Conservation (phyloP, 495 filamentous ascomycete species). For the Xylaria telfairii region DNA sequence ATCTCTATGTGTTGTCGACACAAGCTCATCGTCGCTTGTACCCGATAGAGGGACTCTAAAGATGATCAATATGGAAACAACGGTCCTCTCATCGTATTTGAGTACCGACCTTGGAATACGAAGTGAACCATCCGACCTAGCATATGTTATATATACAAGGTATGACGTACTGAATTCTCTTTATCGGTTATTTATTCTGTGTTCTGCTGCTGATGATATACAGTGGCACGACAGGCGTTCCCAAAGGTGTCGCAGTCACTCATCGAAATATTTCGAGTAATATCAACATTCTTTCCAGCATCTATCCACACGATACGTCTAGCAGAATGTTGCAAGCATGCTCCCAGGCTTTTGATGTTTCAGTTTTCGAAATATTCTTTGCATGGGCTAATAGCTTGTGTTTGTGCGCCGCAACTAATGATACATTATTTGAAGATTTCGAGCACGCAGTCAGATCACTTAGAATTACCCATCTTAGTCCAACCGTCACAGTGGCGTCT, state of each 20-base stretch:
- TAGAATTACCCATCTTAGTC: conserved; percentile 72
- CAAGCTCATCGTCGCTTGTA: conserved; percentile 25
- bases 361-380: conserved; percentile 83
- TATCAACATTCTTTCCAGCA: conserved; percentile 60
- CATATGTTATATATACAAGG: conserved; percentile 70
- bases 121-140: conserved; percentile 45
- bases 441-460: conserved; percentile 63
- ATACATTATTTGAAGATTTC: conserved; percentile 68
- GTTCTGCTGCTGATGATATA: neutral
- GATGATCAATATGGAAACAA: conserved; percentile 45
- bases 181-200: neutral
- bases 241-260: conserved; percentile 75
- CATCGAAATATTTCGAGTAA: conserved; percentile 73
- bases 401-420: conserved; percentile 71
- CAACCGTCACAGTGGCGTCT: conserved; percentile 79
- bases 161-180: neutral
- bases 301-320: conserved; percentile 59
- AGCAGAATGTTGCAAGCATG: conserved; percentile 72
- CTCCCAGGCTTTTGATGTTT: conserved; percentile 77
- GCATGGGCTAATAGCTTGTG: conserved; percentile 75
- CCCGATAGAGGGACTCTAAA: conserved; percentile 34
- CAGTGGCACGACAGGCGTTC: conserved; percentile 66
- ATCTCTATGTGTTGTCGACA: conserved; percentile 52
- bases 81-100: conserved; percentile 29
- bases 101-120: conserved; percentile 42